phyloP scores from a whole-genome alignment of 768 basidiomycete species.

The Lactarius hatsudake region DNA sequence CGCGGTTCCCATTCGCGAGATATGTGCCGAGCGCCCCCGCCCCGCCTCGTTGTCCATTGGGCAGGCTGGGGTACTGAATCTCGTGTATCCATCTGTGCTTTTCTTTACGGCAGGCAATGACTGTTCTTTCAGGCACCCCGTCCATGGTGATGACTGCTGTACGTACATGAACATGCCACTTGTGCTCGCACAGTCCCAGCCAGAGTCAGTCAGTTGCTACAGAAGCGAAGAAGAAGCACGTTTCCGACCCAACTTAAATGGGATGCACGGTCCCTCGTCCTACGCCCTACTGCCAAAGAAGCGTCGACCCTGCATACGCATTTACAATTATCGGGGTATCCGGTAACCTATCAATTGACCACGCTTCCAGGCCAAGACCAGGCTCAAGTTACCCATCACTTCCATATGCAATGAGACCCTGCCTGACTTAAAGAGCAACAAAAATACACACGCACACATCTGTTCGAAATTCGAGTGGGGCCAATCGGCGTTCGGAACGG shows the following conservation, averaged over 20 bases:
- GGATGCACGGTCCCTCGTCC: neutral
- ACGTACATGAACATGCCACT: neutral
- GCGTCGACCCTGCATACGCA: neutral
- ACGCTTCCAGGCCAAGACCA: neutral
- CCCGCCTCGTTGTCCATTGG: neutral
- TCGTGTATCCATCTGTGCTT: constrained; percentile 10
- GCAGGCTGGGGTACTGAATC: neutral
- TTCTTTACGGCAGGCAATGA: neutral
- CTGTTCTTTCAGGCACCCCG: constrained; percentile 8
- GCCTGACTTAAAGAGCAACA: neutral
- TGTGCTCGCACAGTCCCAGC: too few relatives aligned
- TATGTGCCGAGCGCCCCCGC: constrained; percentile 12
- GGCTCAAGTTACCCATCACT: too few relatives aligned
- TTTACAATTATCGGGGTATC: neutral
- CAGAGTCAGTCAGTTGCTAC: neutral
- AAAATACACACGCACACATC: neutral
- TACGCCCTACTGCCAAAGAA: neutral
- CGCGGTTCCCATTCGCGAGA: neutral
- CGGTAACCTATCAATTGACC: neutral
- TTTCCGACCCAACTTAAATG: neutral
- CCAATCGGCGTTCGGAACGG: neutral
- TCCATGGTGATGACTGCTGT: neutral
- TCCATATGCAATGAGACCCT: too few relatives aligned
- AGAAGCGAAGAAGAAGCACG: neutral
- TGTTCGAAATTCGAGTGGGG: neutral